phyloP scores from a whole-genome alignment of 495 filamentous ascomycete genomes.

The Usnea hakonensis region DNA sequence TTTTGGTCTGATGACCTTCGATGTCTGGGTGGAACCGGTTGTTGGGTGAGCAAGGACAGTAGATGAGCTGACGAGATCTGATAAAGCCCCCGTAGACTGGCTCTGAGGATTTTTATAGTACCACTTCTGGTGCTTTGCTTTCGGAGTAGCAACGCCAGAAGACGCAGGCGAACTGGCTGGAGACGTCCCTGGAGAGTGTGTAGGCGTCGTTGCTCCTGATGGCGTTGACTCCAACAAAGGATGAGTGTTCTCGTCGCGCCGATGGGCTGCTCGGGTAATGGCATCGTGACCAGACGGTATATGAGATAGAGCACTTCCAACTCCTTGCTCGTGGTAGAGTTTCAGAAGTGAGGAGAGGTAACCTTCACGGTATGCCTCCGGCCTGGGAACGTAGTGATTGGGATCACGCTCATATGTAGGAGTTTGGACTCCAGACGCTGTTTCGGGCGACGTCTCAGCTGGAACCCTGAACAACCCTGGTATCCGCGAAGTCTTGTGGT shows the following conservation, averaged over 20 bases:
- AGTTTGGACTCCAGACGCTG: slow-evolving; percentile 42
- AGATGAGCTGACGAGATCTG: slow-evolving; percentile 52
- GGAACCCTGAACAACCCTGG: slow-evolving; percentile 34
- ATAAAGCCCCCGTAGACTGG: slow-evolving; percentile 43
- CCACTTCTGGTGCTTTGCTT: slow-evolving; percentile 49
- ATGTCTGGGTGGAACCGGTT: slow-evolving; percentile 20
- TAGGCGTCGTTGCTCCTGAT: slow-evolving; percentile 6
- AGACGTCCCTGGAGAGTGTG: slow-evolving; percentile 21
- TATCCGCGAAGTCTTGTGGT: slow-evolving; percentile 29
- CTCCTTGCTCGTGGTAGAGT: slow-evolving; percentile 49
- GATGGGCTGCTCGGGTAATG: slow-evolving; percentile 11
- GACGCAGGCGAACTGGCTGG: slow-evolving; percentile 34
- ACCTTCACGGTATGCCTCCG: slow-evolving; percentile 64
- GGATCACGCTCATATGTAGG: slow-evolving; percentile 52
- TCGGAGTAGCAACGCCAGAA: slow-evolving; percentile 44
- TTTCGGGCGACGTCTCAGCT: slow-evolving; percentile 21
- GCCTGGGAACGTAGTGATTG: slow-evolving; percentile 60
- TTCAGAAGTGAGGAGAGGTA: slow-evolving; percentile 73
- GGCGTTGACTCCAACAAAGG: slow-evolving; percentile 7
- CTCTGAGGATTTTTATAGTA: slow-evolving; percentile 50
- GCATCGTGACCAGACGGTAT: slow-evolving; percentile 18
- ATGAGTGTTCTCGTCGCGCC: not conserved
- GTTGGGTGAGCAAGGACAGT: slow-evolving; percentile 40
- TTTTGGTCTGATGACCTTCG: slow-evolving; percentile 21
- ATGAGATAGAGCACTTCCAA: slow-evolving; percentile 22